These are phyloP conservation scores for Musa troglodytarum DNA, from an alignment of 176 grass and related monocot species.

Conservation along the genomic window DNA sequence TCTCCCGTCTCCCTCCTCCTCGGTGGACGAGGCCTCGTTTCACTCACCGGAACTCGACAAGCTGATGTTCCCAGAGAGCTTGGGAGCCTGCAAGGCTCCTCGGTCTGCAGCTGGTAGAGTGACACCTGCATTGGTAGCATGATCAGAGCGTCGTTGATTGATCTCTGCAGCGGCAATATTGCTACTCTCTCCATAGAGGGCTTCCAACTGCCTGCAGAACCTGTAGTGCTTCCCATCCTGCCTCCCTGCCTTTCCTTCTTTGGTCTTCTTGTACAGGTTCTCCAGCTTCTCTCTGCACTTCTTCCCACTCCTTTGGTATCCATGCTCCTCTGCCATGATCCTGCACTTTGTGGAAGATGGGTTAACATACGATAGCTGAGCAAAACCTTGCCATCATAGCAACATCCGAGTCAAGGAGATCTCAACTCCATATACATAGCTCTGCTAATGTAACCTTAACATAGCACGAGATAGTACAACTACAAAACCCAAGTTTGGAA, in stretches of 20 bases:
- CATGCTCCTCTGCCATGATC: conserved; percentile 69
- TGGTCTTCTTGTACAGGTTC: conserved; percentile 96
- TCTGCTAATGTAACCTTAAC: no score
- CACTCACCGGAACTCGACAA: neutral
- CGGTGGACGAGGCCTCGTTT: neutral
- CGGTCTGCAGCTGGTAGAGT: neutral
- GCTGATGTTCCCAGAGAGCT: neutral
- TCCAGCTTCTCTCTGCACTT: conserved; percentile 98
- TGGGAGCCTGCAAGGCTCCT: neutral
- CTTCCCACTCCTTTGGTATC: conserved; percentile 71
- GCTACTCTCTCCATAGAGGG: conserved; percentile 45
- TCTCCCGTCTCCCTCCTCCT: neutral
- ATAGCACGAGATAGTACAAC: no score
- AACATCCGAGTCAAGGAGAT: no score
- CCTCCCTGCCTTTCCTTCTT: conserved; percentile 58
- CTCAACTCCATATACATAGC: no score
- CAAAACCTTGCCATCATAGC: no score
- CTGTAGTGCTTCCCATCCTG: conserved; percentile 71
- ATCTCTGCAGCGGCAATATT: neutral
- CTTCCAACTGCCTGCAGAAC: conserved; percentile 84
- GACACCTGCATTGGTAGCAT: no score
- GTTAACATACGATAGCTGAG: no score
- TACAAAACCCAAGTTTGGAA: no score
- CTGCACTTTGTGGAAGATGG: conserved; percentile 16
- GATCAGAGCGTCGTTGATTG: neutral